Evolutionary conservation across 768 basidiomycete genomes (phyloP), one percentile per base, ranked within the genome.

Genomic region (Russula compacta): DNA sequence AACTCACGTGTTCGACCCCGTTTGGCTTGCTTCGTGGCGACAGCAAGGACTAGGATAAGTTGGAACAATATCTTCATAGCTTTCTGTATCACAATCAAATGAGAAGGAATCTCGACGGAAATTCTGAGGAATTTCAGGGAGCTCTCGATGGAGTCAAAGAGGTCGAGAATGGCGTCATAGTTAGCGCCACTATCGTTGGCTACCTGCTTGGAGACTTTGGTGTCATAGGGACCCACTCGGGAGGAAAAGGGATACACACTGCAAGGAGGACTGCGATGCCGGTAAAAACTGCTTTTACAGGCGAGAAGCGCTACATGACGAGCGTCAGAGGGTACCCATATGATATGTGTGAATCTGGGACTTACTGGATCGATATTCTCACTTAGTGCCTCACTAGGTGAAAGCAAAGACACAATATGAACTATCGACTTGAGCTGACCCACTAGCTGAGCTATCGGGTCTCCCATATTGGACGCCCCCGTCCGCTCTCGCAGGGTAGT

Each of bases 51-150:
- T 1, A 54, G 19, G 4, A 60, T 46, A 21, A 60, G n/a, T 49
- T 36, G 7, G 46, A 48, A 47, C 46, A 60, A 33, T 15, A 54
- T 54, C 29, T 60, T 60, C 59, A 60, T 54, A 14, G 53, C 46
- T 39, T 48, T 60, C n/a, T 32, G 6, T 32, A 48, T 15, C 12
- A 60, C 53, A 6, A 49, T 5, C 12, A 54, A 19, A 54, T 53
- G 12, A 32, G 38, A 42, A 12, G 59, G 59, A 21, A 54, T 53
- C 35, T 40, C 53, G 11, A 2, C 11, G 15, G 32, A 48, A 2
- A 49, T 39, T 42, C 46, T 48, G n/a, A 60, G 59, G 8, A 32
- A 19, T 9, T 48, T 32, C 6, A 60, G 46, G 9, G 24, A 54
- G 24, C 46, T 35, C 21, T 47, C 59, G n/a, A 60, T 33, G 36